Base-by-base conservation (phyloP, 2,329 filamentous ascomycete species). In the Nemania sp. region DNA sequence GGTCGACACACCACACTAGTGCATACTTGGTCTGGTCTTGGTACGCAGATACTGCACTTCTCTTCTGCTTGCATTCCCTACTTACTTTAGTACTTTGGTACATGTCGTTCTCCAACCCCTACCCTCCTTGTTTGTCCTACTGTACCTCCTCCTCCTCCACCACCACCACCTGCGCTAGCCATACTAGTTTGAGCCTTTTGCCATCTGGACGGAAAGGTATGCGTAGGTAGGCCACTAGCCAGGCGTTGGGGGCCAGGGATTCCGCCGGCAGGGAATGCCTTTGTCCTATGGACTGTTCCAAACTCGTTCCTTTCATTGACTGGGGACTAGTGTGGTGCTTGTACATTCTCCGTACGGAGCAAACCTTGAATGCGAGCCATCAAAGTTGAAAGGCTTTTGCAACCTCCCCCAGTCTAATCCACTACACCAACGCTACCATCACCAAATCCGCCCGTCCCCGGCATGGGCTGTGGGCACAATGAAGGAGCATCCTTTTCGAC, bases 231-330 rank as follows among this genome's bases (percentile, higher is more conserved):
- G 7, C 24, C 11, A 20, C 15, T 72, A 75, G 74, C 71, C 24
- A 58, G 62, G 73, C 71, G 67, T 73, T 73, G 73, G 73, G 74
- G 72, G 67, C 74, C 72, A 75, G 75, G 76, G 72, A 73, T 75
- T 72, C 69, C 73, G 72, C 68, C 65, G 72, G 61, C 64, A 66
- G 57, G 64, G 68, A 72, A 73, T 73, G 68, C 66, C 76, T 75
- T 75, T 76, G 72, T 73, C 71, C 73, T 75, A 71, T 73, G 61
- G 72, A 74, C 72, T 74, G 73, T 76, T 75, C 73, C 71, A 76
- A 77, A 77, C 72, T 74, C 73, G 72, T 74, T 74, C 72, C 77
- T 75, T 77, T 77, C 72, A 74, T 74, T 70, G 73, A 74, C 75
- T 54, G 57, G 69, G 63, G 66, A 35, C 66, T 69, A 64, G 64